Conservation (phyloP, 441 rosid genomes). For the Populus hybrid region DNA sequence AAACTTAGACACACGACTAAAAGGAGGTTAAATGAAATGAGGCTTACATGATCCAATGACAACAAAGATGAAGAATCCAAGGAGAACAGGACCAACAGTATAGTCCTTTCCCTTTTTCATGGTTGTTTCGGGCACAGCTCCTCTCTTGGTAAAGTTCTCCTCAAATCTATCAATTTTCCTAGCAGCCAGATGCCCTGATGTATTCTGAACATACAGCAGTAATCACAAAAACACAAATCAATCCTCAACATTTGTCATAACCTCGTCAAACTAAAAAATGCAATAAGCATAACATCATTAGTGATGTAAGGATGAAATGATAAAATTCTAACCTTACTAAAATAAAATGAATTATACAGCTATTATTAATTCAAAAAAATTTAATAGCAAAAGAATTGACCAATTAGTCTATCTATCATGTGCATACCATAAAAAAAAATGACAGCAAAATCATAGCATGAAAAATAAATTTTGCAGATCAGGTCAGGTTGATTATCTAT, state of each 20-base stretch:
- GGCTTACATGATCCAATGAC: conserved; percentile 90
- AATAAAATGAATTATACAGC: not conserved
- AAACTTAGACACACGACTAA: not conserved
- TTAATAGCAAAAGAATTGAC: not conserved
- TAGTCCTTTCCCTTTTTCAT: conserved; percentile 79
- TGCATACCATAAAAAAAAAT: not conserved
- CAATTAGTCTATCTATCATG: not conserved
- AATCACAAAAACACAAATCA: not conserved
- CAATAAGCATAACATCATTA: not conserved
- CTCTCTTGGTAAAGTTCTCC: conserved; percentile 86
- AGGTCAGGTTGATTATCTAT: conserved; percentile 7
- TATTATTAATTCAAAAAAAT: not conserved
- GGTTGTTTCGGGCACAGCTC: conserved; percentile 71
- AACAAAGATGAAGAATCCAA: conserved; percentile 86
- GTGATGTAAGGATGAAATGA: not conserved
- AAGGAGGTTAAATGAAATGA: not conserved
- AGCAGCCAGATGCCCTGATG: conserved; percentile 78
- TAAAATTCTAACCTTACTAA: not conserved
- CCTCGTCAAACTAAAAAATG: not conserved
- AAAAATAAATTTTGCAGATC: not conserved
- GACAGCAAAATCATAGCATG: not conserved
- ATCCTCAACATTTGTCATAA: not conserved
- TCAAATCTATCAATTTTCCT: conserved; percentile 78
- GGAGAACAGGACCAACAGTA: conserved; percentile 80
- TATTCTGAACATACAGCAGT: conserved; percentile 41